phyloP scores from a whole-genome alignment of 2,329 filamentous ascomycete genomes.

The Massarina eburnea region DNA sequence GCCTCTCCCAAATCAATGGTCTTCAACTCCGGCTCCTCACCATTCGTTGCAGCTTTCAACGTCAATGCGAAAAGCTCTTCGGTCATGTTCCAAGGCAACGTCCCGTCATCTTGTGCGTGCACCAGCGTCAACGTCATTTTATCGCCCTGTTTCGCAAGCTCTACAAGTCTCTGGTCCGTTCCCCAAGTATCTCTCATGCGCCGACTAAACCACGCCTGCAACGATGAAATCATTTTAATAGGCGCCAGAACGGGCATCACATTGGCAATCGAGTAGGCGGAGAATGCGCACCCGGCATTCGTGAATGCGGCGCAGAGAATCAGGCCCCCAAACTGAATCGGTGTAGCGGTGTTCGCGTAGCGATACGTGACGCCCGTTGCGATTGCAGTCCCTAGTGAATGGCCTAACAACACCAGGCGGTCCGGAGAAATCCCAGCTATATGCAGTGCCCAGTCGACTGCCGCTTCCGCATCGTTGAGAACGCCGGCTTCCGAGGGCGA shows the following conservation, averaged over 20 bases:
- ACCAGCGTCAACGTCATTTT: slow-evolving; percentile 32
- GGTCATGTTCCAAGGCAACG: slow-evolving; percentile 40
- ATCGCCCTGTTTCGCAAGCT: slow-evolving; percentile 47
- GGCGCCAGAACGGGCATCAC: slow-evolving; percentile 76
- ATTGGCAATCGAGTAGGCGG: slow-evolving; percentile 76
- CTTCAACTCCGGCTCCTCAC: slow-evolving; percentile 13
- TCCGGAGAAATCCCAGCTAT: slow-evolving; percentile 66
- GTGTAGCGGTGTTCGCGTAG: slow-evolving; percentile 55
- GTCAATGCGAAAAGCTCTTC: slow-evolving; percentile 35
- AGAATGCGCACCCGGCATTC: slow-evolving; percentile 70
- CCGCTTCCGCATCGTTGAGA: slow-evolving; percentile 73
- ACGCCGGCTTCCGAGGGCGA: slow-evolving; percentile 76
- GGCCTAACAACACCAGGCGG: slow-evolving; percentile 79
- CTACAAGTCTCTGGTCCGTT: slow-evolving; percentile 66
- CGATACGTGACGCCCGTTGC: slow-evolving; percentile 72
- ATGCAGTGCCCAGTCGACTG: slow-evolving; percentile 74
- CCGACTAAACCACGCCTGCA: slow-evolving; percentile 64
- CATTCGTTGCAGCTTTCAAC: slow-evolving; percentile 24
- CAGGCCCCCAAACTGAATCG: slow-evolving; percentile 78
- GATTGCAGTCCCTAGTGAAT: slow-evolving; percentile 87
- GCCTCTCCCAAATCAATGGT: slow-evolving; percentile 37
- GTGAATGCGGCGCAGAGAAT: slow-evolving; percentile 81
- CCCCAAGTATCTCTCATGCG: slow-evolving; percentile 79
- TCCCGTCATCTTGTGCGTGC: slow-evolving; percentile 37
- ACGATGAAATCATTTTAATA: slow-evolving; percentile 64